These are phyloP conservation scores for Annulohypoxylon truncatum DNA, from an alignment of 2,329 filamentous ascomycete genomes.

Conservation along the genomic window DNA sequence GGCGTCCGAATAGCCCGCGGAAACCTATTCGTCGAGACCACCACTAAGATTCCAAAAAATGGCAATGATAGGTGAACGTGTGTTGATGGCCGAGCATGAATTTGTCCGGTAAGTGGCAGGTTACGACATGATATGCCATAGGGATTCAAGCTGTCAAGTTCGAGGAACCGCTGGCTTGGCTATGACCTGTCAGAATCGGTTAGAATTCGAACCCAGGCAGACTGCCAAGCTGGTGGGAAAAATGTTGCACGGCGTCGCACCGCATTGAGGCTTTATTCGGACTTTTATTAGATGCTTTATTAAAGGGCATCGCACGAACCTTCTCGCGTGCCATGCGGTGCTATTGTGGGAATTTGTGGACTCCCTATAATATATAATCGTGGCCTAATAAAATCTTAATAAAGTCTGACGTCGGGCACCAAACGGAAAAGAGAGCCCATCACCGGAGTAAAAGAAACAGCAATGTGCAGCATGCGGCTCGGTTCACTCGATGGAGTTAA, in stretches of 20 bases:
- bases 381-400: conserved; percentile 18
- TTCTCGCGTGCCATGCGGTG: conserved; percentile 15
- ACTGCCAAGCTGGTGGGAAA: background rate
- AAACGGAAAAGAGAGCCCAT: conserved; percentile 1
- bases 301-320: conserved; percentile 38
- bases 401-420: conserved; percentile 27
- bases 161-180: conserved; percentile 35
- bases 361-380: conserved; percentile 24
- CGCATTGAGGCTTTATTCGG: conserved; percentile 34
- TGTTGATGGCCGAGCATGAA: conserved; percentile 11
- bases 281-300: conserved; percentile 34
- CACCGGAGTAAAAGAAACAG: conserved; percentile 2
- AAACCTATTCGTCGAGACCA: background rate
- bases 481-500: conserved; percentile 5
- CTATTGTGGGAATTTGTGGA: conserved; percentile 26
- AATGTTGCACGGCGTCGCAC: conserved; percentile 23
- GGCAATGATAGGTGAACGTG: background rate
- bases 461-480: background rate
- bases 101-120: conserved; percentile 4
- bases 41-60: background rate
- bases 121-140: conserved; percentile 17
- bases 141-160: conserved; percentile 1
- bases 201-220: conserved; percentile 6
- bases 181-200: conserved; percentile 33
- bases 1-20: conserved; percentile 7